Evolutionary conservation across 352 stramenopile species (phyloP), one percentile per base, ranked within the genome.

Genomic region (Phytophthora nicotianae): DNA sequence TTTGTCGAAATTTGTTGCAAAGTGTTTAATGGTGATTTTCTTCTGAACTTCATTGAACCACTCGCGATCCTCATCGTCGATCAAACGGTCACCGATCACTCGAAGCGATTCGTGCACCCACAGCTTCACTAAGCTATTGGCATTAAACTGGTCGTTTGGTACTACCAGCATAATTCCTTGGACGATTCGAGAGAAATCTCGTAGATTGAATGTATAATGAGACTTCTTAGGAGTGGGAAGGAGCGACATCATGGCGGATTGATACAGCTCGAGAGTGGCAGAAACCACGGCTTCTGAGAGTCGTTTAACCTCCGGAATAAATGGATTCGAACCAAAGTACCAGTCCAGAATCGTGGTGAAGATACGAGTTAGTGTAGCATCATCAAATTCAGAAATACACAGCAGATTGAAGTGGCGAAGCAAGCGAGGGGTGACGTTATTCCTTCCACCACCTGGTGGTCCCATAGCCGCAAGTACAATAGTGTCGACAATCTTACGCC

Each of bases 141-240:
- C 81, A 2, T 76, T 83, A 32, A 98, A 97, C 27, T 79, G 56
- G 11, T 97, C 90, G 32, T 74, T 93, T 1, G 89, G 74, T 5
- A 86, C 78, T 4, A 97, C 86, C 13, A 98, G 75, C 77, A 98
- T 93, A 23, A 98, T 90, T 24, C 95, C 94, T 56, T 98, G 94
- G 6, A 98, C 86, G 32, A 98, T 92, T 42, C 93, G 76, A 29
- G 86, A 91, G 53, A 98, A 98, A 65, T 98, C 95, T 5, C 95
- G 84, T 49, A 98, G 60, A 46, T 98, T 98, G 72, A 98, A 98
- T 14, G 94, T 98, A 74, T 98, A 98, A 74, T 98, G 95, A 14
- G 86, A 97, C 75, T 98, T 98, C 23, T 93, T 91, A 0, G 95
- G 95, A 11, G 95, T 98, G 23, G 95, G 93, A 3, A 98, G 79